Conservation (phyloP, 345 rosid species). For the Populus nigra region DNA sequence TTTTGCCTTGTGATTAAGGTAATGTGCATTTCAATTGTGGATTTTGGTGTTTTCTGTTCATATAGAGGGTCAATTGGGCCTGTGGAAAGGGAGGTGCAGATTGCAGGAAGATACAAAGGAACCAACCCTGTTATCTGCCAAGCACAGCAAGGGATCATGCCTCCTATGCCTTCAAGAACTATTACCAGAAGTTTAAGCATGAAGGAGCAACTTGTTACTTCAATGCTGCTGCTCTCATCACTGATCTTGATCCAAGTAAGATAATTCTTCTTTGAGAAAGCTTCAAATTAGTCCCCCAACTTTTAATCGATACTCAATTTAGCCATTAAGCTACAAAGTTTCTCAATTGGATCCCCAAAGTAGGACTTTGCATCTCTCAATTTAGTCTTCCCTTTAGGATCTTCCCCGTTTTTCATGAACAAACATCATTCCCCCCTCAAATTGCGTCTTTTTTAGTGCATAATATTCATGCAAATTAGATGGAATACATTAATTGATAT, state of each 20-base stretch:
- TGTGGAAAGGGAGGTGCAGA: conserved; percentile 62
- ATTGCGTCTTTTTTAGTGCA: no score
- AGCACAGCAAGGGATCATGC: conserved; percentile 51
- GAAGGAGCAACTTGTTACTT: conserved; percentile 60
- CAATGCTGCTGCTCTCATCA: conserved; percentile 54
- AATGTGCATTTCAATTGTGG: neutral
- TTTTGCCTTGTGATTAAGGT: neutral
- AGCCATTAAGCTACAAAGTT: neutral
- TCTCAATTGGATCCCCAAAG: neutral
- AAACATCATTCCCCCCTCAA: no score
- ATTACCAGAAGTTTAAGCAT: conserved; percentile 61
- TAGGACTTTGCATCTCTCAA: neutral
- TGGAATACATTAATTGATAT: no score
- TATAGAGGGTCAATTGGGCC: conserved; percentile 55
- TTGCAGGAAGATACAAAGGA: conserved; percentile 37
- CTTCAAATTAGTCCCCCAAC: neutral
- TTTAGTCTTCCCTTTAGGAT: neutral
- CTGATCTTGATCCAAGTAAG: conserved; percentile 64
- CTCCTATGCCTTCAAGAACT: conserved; percentile 57
- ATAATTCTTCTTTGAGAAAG: neutral
- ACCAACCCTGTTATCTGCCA: conserved; percentile 48
- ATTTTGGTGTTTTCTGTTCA: neutral
- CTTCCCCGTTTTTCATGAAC: no score
- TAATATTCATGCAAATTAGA: no score
- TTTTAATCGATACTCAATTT: neutral